Percentiles rank a stretch among this genome's conserved stretches.
phyloP scores from a whole-genome alignment of 2,329 filamentous ascomycete genomes.

The Mariannaea elegans region DNA sequence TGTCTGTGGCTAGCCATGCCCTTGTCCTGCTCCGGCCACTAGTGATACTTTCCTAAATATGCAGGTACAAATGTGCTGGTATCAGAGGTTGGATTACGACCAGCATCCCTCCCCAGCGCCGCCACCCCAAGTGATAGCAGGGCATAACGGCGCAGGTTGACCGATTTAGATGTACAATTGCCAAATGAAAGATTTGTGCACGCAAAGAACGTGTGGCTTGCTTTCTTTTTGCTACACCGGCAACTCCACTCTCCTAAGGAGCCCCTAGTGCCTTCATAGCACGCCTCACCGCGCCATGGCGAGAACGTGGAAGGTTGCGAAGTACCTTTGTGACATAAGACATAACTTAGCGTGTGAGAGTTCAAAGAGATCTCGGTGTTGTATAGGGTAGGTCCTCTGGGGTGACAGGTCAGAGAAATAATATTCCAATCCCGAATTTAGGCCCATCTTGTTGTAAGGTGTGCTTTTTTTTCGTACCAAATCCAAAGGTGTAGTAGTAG shows the following conservation, averaged over 20 bases:
- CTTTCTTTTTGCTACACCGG: conserved; percentile 19
- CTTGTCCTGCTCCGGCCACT: conserved; percentile 10
- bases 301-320: background rate
- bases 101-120: background rate
- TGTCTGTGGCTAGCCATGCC: background rate
- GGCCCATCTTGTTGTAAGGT: background rate
- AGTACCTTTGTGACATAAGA: too few species aligned
- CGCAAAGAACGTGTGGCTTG: background rate
- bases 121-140: background rate
- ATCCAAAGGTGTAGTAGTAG: too few species aligned
- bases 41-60: conserved; percentile 19
- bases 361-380: too few species aligned
- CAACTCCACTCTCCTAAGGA: background rate
- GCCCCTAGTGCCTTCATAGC: background rate
- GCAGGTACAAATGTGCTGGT: conserved; percentile 31
- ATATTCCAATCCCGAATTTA: background rate
- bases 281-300: background rate
- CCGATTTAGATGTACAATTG: background rate
- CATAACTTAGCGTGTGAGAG: too few species aligned
- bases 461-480: background rate
- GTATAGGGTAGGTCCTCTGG: background rate
- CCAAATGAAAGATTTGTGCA: background rate
- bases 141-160: background rate
- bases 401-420: too few species aligned
- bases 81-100: conserved; percentile 13